Evolutionary conservation across 1,284 basidiomycete genomes (phyloP).

Genomic region (Ceratobasidium sp.): DNA sequence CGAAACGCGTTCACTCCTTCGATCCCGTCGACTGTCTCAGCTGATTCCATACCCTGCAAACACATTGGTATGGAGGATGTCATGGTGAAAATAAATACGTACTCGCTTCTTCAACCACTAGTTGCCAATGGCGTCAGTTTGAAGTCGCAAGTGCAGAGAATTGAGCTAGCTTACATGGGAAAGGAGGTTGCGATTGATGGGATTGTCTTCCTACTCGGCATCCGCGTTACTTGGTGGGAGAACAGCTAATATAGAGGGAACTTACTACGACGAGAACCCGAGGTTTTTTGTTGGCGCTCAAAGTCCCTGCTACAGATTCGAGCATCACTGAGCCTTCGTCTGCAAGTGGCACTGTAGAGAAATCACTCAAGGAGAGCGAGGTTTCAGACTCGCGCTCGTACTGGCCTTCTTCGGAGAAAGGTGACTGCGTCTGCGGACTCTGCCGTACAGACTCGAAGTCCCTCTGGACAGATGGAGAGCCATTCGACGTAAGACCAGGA

Average conservation of each 20-base stretch:
- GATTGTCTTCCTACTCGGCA: conserved; percentile 86
- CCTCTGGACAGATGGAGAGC: conserved; percentile 1
- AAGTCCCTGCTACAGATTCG: conserved; percentile 56
- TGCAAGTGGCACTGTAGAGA: conserved; percentile 60
- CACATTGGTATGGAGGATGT: conserved; percentile 23
- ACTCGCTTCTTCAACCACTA: conserved; percentile 85
- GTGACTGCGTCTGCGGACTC: background rate
- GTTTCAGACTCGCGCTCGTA: conserved; percentile 37
- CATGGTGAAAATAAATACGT: conserved; percentile 55
- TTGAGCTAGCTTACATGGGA: conserved; percentile 39
- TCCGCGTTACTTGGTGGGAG: conserved; percentile 70
- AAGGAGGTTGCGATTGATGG: conserved; percentile 70
- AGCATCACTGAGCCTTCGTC: conserved; percentile 63
- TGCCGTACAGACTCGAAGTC: background rate
- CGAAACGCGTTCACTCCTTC: conserved; percentile 86
- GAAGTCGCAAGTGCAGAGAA: conserved; percentile 50
- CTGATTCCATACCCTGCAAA: conserved; percentile 78
- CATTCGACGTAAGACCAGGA: background rate
- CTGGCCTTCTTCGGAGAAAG: background rate
- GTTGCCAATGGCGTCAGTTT: conserved; percentile 63
- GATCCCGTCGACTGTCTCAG: conserved; percentile 85
- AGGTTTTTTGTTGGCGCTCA: conserved; percentile 34
- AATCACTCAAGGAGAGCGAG: conserved; percentile 42
- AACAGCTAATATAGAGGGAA: conserved; percentile 59
- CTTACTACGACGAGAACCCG: conserved; percentile 53